Percentiles rank a stretch among this genome's conserved stretches.
These are phyloP conservation scores for Murraya koenigii DNA, from an alignment of 345 rosid genomes.

Conservation along the genomic window DNA sequence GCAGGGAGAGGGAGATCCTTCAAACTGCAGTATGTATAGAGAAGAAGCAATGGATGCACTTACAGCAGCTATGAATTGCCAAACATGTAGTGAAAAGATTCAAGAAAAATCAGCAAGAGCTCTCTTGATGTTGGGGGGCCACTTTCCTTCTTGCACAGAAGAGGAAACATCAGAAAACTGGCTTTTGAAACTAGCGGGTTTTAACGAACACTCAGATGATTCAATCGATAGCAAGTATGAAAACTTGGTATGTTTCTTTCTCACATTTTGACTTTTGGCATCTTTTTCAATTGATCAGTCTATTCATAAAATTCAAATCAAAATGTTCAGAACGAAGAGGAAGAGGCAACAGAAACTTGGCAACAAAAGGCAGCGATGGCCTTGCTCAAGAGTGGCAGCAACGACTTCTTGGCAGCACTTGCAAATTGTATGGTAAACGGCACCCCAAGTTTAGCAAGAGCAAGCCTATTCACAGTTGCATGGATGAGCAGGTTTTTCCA, in stretches of 20 bases:
- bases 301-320: background rate
- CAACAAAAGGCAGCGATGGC: slow-evolving; percentile 40
- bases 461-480: slow-evolving; percentile 48
- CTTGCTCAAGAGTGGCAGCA: slow-evolving; percentile 36
- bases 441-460: slow-evolving; percentile 40
- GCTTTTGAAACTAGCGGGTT: slow-evolving; percentile 41
- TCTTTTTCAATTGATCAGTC: background rate
- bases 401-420: slow-evolving; percentile 41
- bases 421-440: slow-evolving; percentile 50
- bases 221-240: slow-evolving; percentile 19
- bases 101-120: slow-evolving; percentile 61
- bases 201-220: slow-evolving; percentile 19
- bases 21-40: slow-evolving; percentile 46
- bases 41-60: slow-evolving; percentile 65
- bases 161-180: slow-evolving; percentile 37
- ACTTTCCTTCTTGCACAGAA: slow-evolving; percentile 27
- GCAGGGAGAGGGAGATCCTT: slow-evolving; percentile 66
- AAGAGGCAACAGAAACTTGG: slow-evolving; percentile 44
- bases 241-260: slow-evolving; percentile 32
- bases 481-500: slow-evolving; percentile 43
- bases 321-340: slow-evolving; percentile 40
- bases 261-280: background rate
- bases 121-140: slow-evolving; percentile 50
- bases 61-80: slow-evolving; percentile 39
- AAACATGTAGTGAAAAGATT: slow-evolving; percentile 22